phyloP scores from a whole-genome alignment of 2,329 filamentous ascomycete species.

The Beauveria sp. region DNA sequence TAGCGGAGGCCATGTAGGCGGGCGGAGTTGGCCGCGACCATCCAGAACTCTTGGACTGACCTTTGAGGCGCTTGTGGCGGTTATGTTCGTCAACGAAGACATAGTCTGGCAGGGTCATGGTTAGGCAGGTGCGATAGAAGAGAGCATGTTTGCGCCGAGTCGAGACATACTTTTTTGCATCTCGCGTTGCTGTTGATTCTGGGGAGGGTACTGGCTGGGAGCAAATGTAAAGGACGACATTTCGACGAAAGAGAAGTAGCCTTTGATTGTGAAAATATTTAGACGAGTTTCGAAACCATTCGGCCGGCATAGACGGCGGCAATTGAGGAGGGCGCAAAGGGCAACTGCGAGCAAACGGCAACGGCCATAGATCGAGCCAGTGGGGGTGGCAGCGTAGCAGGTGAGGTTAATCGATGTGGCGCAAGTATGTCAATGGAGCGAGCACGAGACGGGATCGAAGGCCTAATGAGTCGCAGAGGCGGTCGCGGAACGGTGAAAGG shows the following conservation, averaged over 20 bases:
- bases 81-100: constrained; percentile 99
- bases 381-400: constrained; percentile 2
- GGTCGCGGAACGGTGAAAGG: background rate
- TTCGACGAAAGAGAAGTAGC: constrained; percentile 56
- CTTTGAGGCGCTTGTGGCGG: constrained; percentile 92
- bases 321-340: background rate
- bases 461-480: background rate
- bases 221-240: constrained; percentile 74
- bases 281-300: background rate
- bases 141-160: background rate
- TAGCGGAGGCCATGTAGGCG: background rate
- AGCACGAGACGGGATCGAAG: background rate
- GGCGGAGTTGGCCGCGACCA: background rate
- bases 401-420: background rate
- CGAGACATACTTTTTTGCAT: constrained; percentile 24
- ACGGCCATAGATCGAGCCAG: constrained; percentile 6
- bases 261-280: constrained; percentile 48
- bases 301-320: background rate
- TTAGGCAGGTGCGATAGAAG: constrained; percentile 21
- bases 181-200: constrained; percentile 39
- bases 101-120: constrained; percentile 60
- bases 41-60: constrained; percentile 38
- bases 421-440: background rate
- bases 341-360: background rate
- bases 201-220: constrained; percentile 42